Evolutionary conservation across 768 basidiomycete genomes (phyloP).

Genomic region (Leccinum boreale): DNA sequence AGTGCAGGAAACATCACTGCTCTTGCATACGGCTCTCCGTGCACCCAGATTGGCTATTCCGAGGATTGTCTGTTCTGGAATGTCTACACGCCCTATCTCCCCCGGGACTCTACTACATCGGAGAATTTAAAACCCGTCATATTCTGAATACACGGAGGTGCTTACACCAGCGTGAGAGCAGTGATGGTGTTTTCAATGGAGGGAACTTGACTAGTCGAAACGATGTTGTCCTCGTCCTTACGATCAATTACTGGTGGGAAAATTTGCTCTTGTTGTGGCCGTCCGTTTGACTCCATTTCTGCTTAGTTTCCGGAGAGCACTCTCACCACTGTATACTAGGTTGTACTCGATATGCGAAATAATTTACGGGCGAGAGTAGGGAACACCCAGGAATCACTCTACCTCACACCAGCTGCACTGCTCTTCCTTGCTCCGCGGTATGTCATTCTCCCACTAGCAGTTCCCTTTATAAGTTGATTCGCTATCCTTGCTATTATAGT

Average conservation of each 20-base stretch:
- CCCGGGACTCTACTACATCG: constrained; percentile 12
- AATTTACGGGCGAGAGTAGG: no score
- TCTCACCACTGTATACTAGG: neutral
- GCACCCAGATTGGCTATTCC: constrained; percentile 32
- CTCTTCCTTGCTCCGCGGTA: no score
- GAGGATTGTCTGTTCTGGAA: no score
- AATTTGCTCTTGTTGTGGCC: neutral
- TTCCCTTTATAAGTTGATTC: no score
- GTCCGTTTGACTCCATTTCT: neutral
- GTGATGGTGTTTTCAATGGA: constrained; percentile 41
- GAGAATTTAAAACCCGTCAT: constrained; percentile 39
- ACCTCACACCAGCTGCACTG: no score
- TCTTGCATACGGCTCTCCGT: constrained; percentile 32
- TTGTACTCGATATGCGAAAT: no score
- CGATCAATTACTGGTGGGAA: constrained; percentile 34
- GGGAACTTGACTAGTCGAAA: constrained; percentile 43
- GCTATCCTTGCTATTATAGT: no score
- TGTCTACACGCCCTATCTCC: no score
- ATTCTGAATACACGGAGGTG: constrained; percentile 52
- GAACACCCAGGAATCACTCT: no score
- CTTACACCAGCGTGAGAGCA: constrained; percentile 38
- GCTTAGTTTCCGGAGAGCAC: constrained; percentile 7
- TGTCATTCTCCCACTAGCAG: no score
- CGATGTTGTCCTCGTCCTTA: constrained; percentile 38
- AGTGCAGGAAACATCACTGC: constrained; percentile 29